These are phyloP conservation scores for Lunasporangiospora selenospora DNA, from an alignment of 192 early-diverging fungal genomes.

Conservation along the genomic window DNA sequence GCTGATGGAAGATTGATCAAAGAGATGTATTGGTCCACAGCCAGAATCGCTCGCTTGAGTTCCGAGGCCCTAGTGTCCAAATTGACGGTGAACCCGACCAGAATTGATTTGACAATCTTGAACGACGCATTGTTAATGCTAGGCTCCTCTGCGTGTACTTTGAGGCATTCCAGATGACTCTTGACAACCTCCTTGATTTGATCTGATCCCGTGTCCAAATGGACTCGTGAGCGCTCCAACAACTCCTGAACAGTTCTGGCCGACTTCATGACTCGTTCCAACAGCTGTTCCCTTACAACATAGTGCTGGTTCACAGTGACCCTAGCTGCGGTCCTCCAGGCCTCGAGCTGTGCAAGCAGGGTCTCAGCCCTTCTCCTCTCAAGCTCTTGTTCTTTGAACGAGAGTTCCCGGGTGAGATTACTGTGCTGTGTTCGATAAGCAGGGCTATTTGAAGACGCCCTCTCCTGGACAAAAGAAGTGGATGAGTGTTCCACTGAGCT, in stretches of 20 bases:
- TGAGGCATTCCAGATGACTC: slow-evolving; percentile 32
- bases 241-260: slow-evolving; percentile 37
- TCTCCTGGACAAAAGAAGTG: too few species aligned
- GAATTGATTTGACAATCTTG: slow-evolving; percentile 41
- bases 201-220: slow-evolving; percentile 45
- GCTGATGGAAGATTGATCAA: neutral
- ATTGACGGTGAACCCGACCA: slow-evolving; percentile 35
- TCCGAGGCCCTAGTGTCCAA: slow-evolving; percentile 43
- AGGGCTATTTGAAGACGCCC: too few species aligned
- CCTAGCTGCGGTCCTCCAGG: slow-evolving; percentile 38
- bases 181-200: slow-evolving; percentile 29
- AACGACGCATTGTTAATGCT: slow-evolving; percentile 9
- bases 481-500: slow-evolving; percentile 12
- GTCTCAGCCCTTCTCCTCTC: slow-evolving; percentile 37
- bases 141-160: slow-evolving; percentile 19
- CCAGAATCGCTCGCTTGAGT: slow-evolving; percentile 30
- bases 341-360: slow-evolving; percentile 30
- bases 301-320: slow-evolving; percentile 48
- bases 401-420: slow-evolving; percentile 21
- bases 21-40: slow-evolving; percentile 26
- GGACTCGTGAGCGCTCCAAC: slow-evolving; percentile 26
- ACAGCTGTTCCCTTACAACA: slow-evolving; percentile 30
- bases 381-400: slow-evolving; percentile 30
- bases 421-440: neutral
- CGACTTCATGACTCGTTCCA: slow-evolving; percentile 43